Conservation (phyloP, 1,284 basidiomycete genomes). For the Pseudozyma sp. region DNA sequence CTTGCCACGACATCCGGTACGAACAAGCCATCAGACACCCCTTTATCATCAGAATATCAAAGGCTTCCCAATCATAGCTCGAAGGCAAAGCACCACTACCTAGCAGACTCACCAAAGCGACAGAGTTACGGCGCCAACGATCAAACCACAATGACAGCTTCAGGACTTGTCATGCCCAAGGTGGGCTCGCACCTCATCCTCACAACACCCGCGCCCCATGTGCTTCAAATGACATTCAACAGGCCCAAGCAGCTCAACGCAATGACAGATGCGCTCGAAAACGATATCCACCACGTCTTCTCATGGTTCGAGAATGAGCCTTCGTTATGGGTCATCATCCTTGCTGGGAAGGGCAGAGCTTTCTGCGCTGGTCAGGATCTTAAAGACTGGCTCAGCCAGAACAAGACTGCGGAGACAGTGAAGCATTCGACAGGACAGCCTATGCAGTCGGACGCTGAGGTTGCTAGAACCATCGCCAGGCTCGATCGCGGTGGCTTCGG, state of each 20-base stretch:
- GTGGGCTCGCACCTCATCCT: conserved; percentile 60
- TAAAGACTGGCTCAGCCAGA: conserved; percentile 53
- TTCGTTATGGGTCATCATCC: conserved; percentile 79
- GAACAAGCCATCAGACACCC: background rate
- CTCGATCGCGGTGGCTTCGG: conserved; percentile 77
- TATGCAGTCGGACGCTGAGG: conserved; percentile 42
- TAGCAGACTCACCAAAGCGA: background rate
- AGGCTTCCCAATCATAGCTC: background rate
- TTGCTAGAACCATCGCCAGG: conserved; percentile 23
- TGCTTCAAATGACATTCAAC: conserved; percentile 80
- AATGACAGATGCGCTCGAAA: conserved; percentile 73
- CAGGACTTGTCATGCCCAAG: conserved; percentile 33
- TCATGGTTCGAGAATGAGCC: conserved; percentile 83
- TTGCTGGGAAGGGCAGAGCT: conserved; percentile 80
- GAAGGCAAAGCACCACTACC: background rate
- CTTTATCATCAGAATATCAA: background rate
- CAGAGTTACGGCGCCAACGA: background rate
- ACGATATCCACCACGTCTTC: conserved; percentile 75
- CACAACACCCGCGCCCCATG: conserved; percentile 56
- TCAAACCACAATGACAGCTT: conserved; percentile 22
- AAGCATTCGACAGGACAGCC: conserved; percentile 31
- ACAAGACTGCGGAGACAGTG: conserved; percentile 24
- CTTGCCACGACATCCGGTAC: background rate
- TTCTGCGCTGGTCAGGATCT: conserved; percentile 76
- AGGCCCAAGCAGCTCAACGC: conserved; percentile 80